Evolutionary conservation across 2,329 filamentous ascomycete genomes (phyloP).

Genomic region (Ilyonectria mors-panacis): DNA sequence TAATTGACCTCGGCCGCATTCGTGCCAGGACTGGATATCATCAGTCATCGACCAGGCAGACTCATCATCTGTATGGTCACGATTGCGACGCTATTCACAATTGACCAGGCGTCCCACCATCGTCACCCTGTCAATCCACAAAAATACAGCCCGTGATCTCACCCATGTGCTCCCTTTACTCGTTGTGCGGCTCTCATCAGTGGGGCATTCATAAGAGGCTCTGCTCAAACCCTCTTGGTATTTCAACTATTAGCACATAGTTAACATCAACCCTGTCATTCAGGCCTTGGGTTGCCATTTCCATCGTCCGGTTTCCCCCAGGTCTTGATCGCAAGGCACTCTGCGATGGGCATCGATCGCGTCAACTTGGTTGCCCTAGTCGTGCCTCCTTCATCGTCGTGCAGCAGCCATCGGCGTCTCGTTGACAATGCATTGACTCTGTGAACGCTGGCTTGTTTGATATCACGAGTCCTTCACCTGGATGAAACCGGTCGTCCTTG

Average conservation of each 20-base stretch:
- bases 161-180: conserved; percentile 35
- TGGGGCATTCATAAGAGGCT: conserved; percentile 38
- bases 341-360: not conserved
- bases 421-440: not conserved
- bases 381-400: not conserved
- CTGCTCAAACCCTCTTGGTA: conserved; percentile 35
- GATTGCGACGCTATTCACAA: conserved; percentile 24
- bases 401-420: conserved; percentile 8
- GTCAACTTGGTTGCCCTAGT: not conserved
- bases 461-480: not conserved
- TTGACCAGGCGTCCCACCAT: conserved; percentile 28
- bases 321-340: conserved; percentile 6
- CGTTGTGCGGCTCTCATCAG: conserved; percentile 40
- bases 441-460: not conserved
- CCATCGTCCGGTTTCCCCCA: conserved; percentile 18
- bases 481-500: not conserved
- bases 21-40: conserved; percentile 25
- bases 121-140: conserved; percentile 36
- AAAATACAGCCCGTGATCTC: conserved; percentile 23
- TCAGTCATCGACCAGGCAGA: conserved; percentile 28
- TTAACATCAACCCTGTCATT: conserved; percentile 35
- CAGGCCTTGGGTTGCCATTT: conserved; percentile 21
- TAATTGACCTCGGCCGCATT: conserved; percentile 23
- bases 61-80: conserved; percentile 28
- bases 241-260: conserved; percentile 46